phyloP scores from a whole-genome alignment of 495 filamentous ascomycete species.

The Aspergillus bertholletiae region DNA sequence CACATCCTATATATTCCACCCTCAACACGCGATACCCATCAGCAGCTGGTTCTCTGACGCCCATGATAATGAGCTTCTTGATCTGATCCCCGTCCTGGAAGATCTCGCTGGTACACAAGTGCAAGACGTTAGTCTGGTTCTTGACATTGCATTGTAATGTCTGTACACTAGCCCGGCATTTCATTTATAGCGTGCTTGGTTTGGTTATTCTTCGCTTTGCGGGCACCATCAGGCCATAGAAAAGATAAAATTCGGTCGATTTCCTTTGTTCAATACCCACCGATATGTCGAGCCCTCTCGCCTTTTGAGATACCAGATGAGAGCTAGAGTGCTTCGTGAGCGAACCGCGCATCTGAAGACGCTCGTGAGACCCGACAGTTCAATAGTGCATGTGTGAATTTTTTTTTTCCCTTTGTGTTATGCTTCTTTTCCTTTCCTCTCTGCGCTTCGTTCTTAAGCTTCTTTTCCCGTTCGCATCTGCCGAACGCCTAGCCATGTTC shows the following conservation, averaged over 20 bases:
- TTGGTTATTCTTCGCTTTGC: background rate
- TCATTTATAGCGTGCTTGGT: constrained; percentile 26
- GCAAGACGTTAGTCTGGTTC: constrained; percentile 92
- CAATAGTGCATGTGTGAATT: constrained; percentile 16
- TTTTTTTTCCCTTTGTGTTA: constrained; percentile 10
- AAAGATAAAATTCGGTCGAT: constrained; percentile 5
- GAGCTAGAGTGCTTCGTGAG: background rate
- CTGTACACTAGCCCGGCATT: constrained; percentile 32
- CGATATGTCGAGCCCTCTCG: background rate
- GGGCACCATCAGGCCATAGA: background rate
- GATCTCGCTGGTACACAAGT: constrained; percentile 87
- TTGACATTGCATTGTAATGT: constrained; percentile 84
- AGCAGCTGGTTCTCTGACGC: constrained; percentile 99
- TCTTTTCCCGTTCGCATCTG: constrained; percentile 14
- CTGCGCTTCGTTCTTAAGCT: background rate
- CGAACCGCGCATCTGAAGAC: background rate
- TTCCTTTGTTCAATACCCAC: constrained; percentile 4
- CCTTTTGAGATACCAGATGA: background rate
- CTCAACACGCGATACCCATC: constrained; percentile 97
- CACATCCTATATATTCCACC: constrained; percentile 99
- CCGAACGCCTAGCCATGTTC: constrained; percentile 23
- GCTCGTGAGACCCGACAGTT: background rate
- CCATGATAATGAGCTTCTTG: constrained; percentile 97
- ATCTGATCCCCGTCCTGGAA: constrained; percentile 97
- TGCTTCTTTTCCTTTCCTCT: background rate